Evolutionary conservation across 768 basidiomycete species (phyloP), one percentile per base, ranked within the genome.

Genomic region (Rhodotorula kratochvilovae): DNA sequence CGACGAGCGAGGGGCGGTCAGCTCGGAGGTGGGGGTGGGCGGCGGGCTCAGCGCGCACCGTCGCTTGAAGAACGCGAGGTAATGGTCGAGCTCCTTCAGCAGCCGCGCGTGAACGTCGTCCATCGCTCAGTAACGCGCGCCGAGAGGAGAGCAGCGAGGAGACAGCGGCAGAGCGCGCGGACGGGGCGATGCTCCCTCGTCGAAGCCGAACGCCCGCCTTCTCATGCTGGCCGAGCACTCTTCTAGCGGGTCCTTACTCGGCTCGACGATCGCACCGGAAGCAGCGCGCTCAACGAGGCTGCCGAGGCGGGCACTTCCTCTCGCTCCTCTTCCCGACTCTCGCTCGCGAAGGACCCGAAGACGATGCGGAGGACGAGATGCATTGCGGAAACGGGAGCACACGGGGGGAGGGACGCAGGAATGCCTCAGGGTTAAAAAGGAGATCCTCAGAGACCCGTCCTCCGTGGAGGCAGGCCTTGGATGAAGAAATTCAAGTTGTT

Each of bases 351-450:
- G n/a, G n/a, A n/a, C n/a, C n/a, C n/a, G n/a, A n/a, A n/a, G n/a
- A n/a, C n/a, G n/a, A n/a, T n/a, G n/a, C n/a, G n/a, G n/a, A n/a
- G n/a, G n/a, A n/a, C n/a, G n/a, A n/a, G n/a, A n/a, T n/a, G n/a
- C n/a, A n/a, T n/a, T n/a, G n/a, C n/a, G n/a, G n/a, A n/a, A n/a
- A n/a, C n/a, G n/a, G n/a, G n/a, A n/a, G n/a, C n/a, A n/a, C n/a
- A n/a, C n/a, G 25, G 13, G 48, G 50, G 21, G 45, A 46, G 45
- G 21, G 17, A 46, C 17, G 17, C 27, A 21, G 19, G 51, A 42
- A 15, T 55, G 60, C 66, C 63, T 72, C 71, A 72, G 71, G 71
- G 71, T 72, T 72, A 72, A 72, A 72, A 72, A 72, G 71, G 39
- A 15, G 25, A 13, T 69, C 46, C 48, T 53, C 59, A 43, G 17